phyloP scores from a whole-genome alignment of 257 asterid species.

The Nyctanthes arbortristis region DNA sequence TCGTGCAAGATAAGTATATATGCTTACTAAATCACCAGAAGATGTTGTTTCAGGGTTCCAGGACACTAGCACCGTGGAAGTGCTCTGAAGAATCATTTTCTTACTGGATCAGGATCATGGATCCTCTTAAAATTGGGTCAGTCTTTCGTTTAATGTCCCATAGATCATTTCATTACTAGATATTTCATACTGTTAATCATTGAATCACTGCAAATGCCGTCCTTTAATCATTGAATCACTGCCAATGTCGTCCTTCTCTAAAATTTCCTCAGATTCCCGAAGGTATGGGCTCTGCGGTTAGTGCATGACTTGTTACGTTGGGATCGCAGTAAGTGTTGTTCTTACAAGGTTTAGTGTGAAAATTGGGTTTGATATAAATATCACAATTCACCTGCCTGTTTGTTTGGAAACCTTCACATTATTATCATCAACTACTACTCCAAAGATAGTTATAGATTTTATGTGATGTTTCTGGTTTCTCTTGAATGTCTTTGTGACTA shows the following conservation, averaged over 20 bases:
- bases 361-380: background rate
- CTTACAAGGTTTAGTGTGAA: conserved; percentile 1
- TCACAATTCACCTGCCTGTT: background rate
- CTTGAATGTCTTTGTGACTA: conserved; percentile 3
- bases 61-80: conserved; percentile 91
- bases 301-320: too few species aligned
- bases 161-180: conserved; percentile 10
- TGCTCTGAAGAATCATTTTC: conserved; percentile 97
- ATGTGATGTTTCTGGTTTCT: background rate
- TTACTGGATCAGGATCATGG: conserved; percentile 76
- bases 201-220: conserved; percentile 6
- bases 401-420: background rate
- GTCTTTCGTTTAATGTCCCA: conserved; percentile 27
- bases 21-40: too few species aligned
- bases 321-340: conserved; percentile 82
- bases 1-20: too few species aligned
- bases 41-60: conserved; percentile 69
- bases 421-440: too few species aligned
- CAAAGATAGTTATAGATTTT: conserved; percentile 9
- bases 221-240: conserved; percentile 1
- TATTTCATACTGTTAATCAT: too few species aligned
- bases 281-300: conserved; percentile 73
- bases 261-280: conserved; percentile 65
- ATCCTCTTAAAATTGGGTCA: conserved; percentile 91
- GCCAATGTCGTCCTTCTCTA: too few species aligned